Conservation (phyloP, 345 rosid species). For the Isatis tinctoria region DNA sequence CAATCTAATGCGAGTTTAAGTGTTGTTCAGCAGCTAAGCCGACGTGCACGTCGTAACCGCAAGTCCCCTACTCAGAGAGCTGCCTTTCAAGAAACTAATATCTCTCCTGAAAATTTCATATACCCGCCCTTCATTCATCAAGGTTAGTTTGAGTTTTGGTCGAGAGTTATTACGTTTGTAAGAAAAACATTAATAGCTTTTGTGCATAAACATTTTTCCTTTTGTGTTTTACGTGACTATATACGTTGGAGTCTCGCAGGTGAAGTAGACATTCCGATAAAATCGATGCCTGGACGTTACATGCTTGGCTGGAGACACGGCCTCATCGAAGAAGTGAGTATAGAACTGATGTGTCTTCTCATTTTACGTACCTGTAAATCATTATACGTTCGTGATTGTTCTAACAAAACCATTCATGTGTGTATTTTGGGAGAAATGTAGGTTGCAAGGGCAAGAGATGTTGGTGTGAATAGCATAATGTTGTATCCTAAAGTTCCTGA, state of each 20-base stretch:
- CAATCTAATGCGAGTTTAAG: neutral
- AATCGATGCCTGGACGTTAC: slow-evolving; percentile 92
- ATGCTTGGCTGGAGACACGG: slow-evolving; percentile 97
- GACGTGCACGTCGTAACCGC: slow-evolving; percentile 84
- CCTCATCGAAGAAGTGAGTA: slow-evolving; percentile 69
- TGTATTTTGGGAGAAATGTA: slow-evolving; percentile 20
- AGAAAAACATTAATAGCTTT: neutral
- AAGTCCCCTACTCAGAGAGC: slow-evolving; percentile 63
- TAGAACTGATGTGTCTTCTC: neutral
- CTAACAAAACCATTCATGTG: neutral
- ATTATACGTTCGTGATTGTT: neutral
- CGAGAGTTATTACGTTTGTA: neutral
- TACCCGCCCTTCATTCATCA: slow-evolving; percentile 89
- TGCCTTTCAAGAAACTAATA: slow-evolving; percentile 75
- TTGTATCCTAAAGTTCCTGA: slow-evolving; percentile 95
- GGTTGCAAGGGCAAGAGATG: slow-evolving; percentile 87
- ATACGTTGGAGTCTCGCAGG: slow-evolving; percentile 39
- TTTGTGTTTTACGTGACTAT: neutral
- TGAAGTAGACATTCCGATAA: slow-evolving; percentile 82
- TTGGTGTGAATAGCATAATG: slow-evolving; percentile 80
- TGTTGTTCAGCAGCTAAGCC: slow-evolving; percentile 52
- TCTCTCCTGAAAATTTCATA: slow-evolving; percentile 78
- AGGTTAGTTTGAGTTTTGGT: slow-evolving; percentile 43
- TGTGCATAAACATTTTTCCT: neutral
- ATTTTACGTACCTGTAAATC: neutral